Base-by-base conservation (phyloP, 768 basidiomycete genomes). In the Austroboletus festivus region DNA sequence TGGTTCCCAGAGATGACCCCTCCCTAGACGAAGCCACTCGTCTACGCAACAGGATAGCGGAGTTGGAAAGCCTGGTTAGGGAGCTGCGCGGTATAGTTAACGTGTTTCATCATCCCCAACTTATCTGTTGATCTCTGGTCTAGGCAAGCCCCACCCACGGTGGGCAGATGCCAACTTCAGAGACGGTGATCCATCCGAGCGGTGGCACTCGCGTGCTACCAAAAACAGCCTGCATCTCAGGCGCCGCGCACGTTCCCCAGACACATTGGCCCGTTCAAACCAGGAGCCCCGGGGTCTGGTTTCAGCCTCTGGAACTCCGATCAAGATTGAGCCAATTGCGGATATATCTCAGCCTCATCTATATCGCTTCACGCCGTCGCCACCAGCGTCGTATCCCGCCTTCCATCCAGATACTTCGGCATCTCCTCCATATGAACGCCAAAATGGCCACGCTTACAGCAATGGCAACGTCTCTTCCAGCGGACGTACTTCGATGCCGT, bases 21-120 rank as follows among this genome's bases (percentile, higher is more conserved):
- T 80, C 83, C 38, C 68, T 91, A n/a, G 88, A 91, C 62, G 93
- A 95, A 71, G 84, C 78, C 50, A 92, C 90, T 15, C 83, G 88
- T 48, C 76, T 94, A 47, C 79, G 90, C 48, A 87, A 89, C 58
- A 75, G 93, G 42, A 92, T 96, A 56, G 92, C 91, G 33, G 93
- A 96, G 70, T 81, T 96, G 46, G 93, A 96, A 69, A 89, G 87
- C 58, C 80, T 94, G 26, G 91, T 95, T 30, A 78, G 93, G 53
- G 93, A 94, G 64, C 73, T 96, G 23, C 79, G 91, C 64, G 88
- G 87, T 86, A 68, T 45, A 66, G 50, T 44, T 13, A 64, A n/a
- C 52, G 33, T 43, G 42, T 54, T 53, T 50, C 53, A 44, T 44
- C 28, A 7, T 26, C 26, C 35, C 34, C 44, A 19, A 30, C 46